phyloP scores from a whole-genome alignment of 345 rosid genomes.

The Ceriops tagal region DNA sequence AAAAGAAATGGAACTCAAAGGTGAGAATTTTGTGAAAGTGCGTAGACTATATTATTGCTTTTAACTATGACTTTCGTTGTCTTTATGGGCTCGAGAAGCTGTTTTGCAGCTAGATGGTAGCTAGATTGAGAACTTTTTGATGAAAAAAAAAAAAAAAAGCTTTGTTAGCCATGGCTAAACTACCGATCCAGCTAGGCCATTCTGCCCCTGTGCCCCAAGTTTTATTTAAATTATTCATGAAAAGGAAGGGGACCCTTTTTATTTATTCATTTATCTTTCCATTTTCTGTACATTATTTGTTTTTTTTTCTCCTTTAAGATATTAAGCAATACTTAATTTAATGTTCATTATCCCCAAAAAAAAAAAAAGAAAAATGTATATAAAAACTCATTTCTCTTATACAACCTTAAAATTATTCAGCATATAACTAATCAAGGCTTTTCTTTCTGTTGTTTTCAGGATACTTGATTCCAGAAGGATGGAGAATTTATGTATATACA shows the following conservation, averaged over 20 bases:
- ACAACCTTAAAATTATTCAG: background rate
- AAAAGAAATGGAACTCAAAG: constrained; percentile 56
- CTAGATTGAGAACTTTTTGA: background rate
- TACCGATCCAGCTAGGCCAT: constrained; percentile 58
- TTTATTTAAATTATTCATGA: constrained; percentile 36
- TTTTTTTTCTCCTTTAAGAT: background rate
- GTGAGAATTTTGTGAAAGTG: constrained; percentile 19
- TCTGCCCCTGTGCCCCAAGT: constrained; percentile 35
- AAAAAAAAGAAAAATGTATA: background rate
- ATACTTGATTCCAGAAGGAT: constrained; percentile 46
- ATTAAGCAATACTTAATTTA: no score
- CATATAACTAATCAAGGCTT: background rate
- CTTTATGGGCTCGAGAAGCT: constrained; percentile 34
- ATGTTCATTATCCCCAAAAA: no score
- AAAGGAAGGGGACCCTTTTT: constrained; percentile 21
- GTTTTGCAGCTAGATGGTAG: constrained; percentile 12
- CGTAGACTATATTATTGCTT: background rate
- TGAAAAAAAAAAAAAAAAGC: background rate
- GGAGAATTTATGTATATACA: constrained; percentile 62
- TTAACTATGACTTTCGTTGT: constrained; percentile 3
- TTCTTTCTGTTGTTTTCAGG: constrained; percentile 23
- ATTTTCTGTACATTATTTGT: background rate
- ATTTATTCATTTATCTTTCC: no score
- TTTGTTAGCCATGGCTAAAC: constrained; percentile 28
- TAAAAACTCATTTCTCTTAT: background rate